Base-by-base conservation (phyloP, 352 stramenopile species). In the Globisporangium recalcitrans region DNA sequence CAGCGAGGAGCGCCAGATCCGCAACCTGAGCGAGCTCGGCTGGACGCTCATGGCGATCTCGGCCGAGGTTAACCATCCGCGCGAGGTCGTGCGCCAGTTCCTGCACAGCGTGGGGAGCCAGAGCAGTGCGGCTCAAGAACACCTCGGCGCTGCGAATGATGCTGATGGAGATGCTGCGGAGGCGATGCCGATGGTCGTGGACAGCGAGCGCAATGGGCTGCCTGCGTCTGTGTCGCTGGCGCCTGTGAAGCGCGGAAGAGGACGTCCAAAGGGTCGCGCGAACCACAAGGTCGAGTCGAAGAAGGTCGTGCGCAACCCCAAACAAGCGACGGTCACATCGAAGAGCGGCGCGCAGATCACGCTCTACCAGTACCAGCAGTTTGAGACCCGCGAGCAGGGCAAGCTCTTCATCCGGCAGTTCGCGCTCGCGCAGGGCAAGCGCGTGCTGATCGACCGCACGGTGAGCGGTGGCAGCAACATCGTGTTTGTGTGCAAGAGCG, bases 401-500 rank as follows among this genome's bases (percentile, higher is more conserved):
- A 82, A 78, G 38, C 63, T 75, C 16, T 78, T 73, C 34, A 71
- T 82, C 22, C 74, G 78, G n/a, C 64, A 78, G 49, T 78, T 82
- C 54, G 73, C 72, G 14, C 62, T 78, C 13, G 72, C 75, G 4
- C 73, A 80, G 38, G 71, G 73, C 26, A 83, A 78, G 60, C 70
- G 75, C 19, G 75, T 74, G 10, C 38, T 67, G 13, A 63, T 83
- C 47, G 75, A 79, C 26, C 72, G 64, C 4, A 67, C 53, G 36
- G 67, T 64, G 10, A 83, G 75, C 29, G 72, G 72, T 19, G 75
- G 75, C 46, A 83, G 79, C 60, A 83, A 81, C 69, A 77, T 83
- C 34, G 72, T 70, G 14, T 81, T 81, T 27, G 36, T 75, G 8
- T 83, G 75, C 73, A 77, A 71, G 52, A 83, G 75, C 55, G 48